Conservation (phyloP, 1,284 basidiomycete genomes). For the Schizophyllum amplum region DNA sequence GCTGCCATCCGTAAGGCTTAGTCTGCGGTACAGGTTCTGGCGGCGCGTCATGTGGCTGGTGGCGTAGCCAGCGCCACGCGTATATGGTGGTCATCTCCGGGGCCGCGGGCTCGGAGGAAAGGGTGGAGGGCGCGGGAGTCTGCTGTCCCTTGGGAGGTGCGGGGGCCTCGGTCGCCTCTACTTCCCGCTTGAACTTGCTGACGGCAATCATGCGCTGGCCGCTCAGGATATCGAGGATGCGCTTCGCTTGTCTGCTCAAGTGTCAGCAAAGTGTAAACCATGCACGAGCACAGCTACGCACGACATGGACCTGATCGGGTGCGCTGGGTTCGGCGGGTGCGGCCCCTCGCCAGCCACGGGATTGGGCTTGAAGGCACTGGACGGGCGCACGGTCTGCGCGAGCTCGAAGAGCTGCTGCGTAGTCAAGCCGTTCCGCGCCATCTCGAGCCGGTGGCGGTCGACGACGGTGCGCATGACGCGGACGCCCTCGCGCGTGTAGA, state of each 20-base stretch:
- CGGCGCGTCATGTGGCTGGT: not conserved
- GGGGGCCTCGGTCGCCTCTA: not conserved
- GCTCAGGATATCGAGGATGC: not conserved
- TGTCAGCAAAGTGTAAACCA: not conserved
- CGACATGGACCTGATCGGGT: not conserved
- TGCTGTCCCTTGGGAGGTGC: no score
- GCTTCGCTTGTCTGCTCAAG: not conserved
- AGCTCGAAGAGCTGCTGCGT: not conserved
- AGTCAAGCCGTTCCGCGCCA: not conserved
- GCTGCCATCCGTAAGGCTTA: not conserved
- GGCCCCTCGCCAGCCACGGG: not conserved
- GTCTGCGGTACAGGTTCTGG: not conserved
- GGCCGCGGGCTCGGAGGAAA: not conserved
- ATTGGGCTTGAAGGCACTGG: not conserved
- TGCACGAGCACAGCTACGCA: not conserved
- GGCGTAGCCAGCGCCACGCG: not conserved
- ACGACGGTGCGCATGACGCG: not conserved
- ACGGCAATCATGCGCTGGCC: not conserved
- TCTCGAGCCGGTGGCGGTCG: not conserved
- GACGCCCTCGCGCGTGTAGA: not conserved
- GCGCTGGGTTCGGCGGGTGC: not conserved
- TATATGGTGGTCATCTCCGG: not conserved
- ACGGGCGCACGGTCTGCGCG: not conserved
- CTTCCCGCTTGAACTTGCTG: not conserved
- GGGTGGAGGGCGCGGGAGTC: no score